Base-by-base conservation (phyloP, 225 moss, liverwort and hornwort genomes). In the Sphagnum contortum region DNA sequence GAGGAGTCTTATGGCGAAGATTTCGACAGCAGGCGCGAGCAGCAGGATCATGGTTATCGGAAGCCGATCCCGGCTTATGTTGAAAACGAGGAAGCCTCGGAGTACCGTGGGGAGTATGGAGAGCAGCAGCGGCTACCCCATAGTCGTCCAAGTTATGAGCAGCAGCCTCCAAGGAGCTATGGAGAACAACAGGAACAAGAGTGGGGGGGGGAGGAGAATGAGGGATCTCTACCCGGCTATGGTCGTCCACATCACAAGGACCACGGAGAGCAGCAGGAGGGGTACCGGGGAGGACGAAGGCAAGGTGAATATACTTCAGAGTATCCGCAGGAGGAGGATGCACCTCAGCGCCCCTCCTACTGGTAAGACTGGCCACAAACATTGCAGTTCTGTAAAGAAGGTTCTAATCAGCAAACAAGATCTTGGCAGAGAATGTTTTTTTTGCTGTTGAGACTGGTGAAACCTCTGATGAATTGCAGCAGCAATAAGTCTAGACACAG, bases 241-340 rank as follows among this genome's bases (percentile, higher is more conserved):
- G 62, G 55, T 2, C 68, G 74, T 12, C 68, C 65, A 2, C 57
- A 8, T 44, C 11, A 11, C 3, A 12, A 58, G 13, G 3, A 58
- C 12, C 29, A 44, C 12, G 12, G 9, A 13, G 58, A 68, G 1
- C 12, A 69, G 29, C 29, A 29, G 1, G 29, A 58, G 57, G 8
- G 12, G 8, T 72, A 76, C 45, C 57, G 66, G 53, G 66, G 78
- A 2, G 1, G 67, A 62, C 78, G 78, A 56, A 75, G 82, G 5
- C 48, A 68, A 8, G 68, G 67, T 4, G 78, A 82, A 0, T 29
- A 5, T 57, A 50, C 29, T 12, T 29, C 29, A 29, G 29, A 29
- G 29, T 29, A 29, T 29, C 29, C 29, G 29, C 69, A 76, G 47
- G 73, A 79, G 69, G 82, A 73, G 60, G 60, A 60, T 11, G 60